Base-by-base conservation (phyloP, 1,139 yeast species). In the Yamadazyma diospyri region DNA sequence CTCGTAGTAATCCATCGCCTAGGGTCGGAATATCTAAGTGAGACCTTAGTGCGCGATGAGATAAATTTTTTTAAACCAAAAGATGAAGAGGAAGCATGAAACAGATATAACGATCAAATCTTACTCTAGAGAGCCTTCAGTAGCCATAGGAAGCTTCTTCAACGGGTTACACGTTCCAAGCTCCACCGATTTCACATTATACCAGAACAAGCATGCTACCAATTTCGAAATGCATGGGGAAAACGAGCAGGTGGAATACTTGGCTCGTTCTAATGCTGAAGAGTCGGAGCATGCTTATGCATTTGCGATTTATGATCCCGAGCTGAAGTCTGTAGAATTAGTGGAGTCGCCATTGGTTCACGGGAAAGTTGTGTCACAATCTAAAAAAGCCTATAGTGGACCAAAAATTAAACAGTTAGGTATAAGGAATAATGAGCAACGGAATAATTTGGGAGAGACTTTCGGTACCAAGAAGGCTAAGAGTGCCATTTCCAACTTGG, bases 381-480 rank as follows among this genome's bases (percentile, higher is more conserved):
- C 70, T 4, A 73, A 69, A 45, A 70, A 76, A 48, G 57, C 57
- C 25, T 63, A 64, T 42, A 64, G 63, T 30, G 84, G 88, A 3
- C 94, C 92, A 21, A 61, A 68, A 17, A 68, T 84, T 39, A 77
- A 71, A 57, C 78, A 72, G 48, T 58, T 62, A 22, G 78, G 80
- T 40, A 66, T 70, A 10, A 70, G 78, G 49, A 62, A 67, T 45
- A 59, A 69, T 25, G 65, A 68, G 10, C 86, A 84, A 60, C 74
- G 95, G 55, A 84, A 76, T 42, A 85, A 86, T 3, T 72, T 92
- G 50, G 98, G 98, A 53, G 92, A 87, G 59, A 94, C 94, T 2
- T 92, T 92, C 48, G 99, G 99, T 72, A 89, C 98, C 40, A 87
- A 86, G 63, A 89, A 81, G 62, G 97, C 97, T 40, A 89, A 87